These are phyloP conservation scores for Trichothecium sympodiale DNA, from an alignment of 2,329 filamentous ascomycete genomes.

Conservation along the genomic window DNA sequence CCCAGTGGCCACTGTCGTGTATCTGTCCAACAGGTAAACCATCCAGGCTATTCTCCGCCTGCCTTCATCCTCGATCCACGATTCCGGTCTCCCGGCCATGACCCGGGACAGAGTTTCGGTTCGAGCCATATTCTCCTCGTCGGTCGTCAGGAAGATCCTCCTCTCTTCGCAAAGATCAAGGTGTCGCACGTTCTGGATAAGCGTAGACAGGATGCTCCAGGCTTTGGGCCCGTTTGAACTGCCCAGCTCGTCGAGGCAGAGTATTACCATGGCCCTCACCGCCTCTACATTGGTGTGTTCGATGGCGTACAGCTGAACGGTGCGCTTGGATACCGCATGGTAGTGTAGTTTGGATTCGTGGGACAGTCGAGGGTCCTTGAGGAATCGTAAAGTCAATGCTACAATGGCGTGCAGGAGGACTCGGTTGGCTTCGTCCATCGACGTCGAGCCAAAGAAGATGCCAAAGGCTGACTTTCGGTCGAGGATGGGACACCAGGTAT, in stretches of 20 bases:
- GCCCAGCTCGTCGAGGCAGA: constrained; percentile 28
- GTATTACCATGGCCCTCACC: constrained; percentile 27
- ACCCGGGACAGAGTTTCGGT: constrained; percentile 24
- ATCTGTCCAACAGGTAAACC: constrained; percentile 32
- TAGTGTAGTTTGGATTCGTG: constrained; percentile 25
- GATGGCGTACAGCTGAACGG: constrained; percentile 30
- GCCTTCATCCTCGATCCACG: constrained; percentile 34
- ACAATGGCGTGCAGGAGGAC: constrained; percentile 32
- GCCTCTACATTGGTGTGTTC: constrained; percentile 28
- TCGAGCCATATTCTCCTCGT: constrained; percentile 18
- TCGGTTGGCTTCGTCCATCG: constrained; percentile 25
- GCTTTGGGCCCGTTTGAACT: constrained; percentile 30
- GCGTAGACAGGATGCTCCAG: constrained; percentile 28
- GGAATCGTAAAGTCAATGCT: constrained; percentile 29
- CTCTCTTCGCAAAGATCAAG: constrained; percentile 27
- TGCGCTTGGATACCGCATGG: constrained; percentile 25
- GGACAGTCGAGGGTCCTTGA: constrained; percentile 26
- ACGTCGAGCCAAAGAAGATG: constrained; percentile 28
- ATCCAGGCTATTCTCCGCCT: constrained; percentile 31
- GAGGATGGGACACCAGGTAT: constrained; percentile 43
- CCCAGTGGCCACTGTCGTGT: constrained; percentile 29
- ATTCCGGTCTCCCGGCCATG: constrained; percentile 22
- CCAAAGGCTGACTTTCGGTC: constrained; percentile 30
- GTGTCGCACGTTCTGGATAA: constrained; percentile 26
- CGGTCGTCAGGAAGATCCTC: constrained; percentile 22